Conservation (phyloP, 2,329 filamentous ascomycete genomes). For the Nemania sp. region DNA sequence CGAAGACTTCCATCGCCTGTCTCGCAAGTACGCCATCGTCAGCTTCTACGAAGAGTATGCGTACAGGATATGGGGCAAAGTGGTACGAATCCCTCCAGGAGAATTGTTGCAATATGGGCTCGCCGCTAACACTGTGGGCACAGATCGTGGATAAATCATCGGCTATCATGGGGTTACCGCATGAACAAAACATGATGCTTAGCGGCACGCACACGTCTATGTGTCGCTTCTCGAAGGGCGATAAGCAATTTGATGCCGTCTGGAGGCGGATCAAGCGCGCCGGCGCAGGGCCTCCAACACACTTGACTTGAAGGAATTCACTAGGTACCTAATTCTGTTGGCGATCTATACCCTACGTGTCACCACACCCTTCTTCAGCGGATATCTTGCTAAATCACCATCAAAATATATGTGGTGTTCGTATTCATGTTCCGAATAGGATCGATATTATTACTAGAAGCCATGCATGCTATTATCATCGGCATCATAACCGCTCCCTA, state of each 20-base stretch:
- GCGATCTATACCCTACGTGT: no score
- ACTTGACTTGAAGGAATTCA: no score
- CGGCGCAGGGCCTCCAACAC: background rate
- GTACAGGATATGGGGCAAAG: no score
- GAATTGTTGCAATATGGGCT: no score
- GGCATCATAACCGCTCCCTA: background rate
- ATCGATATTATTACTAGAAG: slow-evolving; percentile 2
- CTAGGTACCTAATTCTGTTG: no score
- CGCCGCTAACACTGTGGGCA: no score
- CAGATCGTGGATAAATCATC: slow-evolving; percentile 14
- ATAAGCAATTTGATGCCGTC: slow-evolving; percentile 3
- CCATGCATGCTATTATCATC: background rate
- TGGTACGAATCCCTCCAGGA: no score
- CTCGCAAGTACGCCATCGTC: no score
- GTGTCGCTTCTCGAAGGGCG: slow-evolving; percentile 6
- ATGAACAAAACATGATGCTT: slow-evolving; percentile 11
- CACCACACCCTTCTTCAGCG: no score
- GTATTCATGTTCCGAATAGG: background rate
- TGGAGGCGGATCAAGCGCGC: slow-evolving; percentile 5
- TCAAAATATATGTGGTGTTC: background rate
- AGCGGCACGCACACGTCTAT: slow-evolving; percentile 12
- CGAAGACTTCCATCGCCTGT: no score
- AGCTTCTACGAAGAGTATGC: no score
- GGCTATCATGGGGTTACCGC: slow-evolving; percentile 3
- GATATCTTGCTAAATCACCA: no score